Evolutionary conservation across 2,329 filamentous ascomycete species (phyloP).

Genomic region (Pseudogymnoascus verrucosus): DNA sequence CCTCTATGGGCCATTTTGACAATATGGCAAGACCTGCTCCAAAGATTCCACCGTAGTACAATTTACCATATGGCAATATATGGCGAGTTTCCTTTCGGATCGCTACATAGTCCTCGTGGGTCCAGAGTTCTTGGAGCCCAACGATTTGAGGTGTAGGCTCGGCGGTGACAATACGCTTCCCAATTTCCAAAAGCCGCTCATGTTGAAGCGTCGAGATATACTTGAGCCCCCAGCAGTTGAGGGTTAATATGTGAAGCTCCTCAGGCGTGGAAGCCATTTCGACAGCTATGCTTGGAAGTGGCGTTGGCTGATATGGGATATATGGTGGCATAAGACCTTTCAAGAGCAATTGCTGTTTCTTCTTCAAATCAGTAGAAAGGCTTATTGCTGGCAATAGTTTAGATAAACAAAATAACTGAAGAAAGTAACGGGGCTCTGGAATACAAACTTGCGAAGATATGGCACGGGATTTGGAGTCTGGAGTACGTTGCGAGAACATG

Average conservation of each 20-base stretch:
- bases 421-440: background rate
- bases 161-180: slow-evolving; percentile 62
- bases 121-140: slow-evolving; percentile 93
- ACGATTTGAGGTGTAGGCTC: slow-evolving; percentile 72
- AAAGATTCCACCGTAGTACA: slow-evolving; percentile 84
- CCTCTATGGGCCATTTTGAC: slow-evolving; percentile 85
- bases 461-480: background rate
- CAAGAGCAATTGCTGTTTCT: background rate
- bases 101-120: slow-evolving; percentile 70
- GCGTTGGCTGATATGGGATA: background rate
- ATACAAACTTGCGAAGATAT: background rate
- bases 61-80: slow-evolving; percentile 83
- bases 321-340: background rate
- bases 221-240: slow-evolving; percentile 97
- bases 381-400: background rate
- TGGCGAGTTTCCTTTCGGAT: slow-evolving; percentile 66
- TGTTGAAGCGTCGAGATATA: slow-evolving; percentile 71
- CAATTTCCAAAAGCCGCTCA: slow-evolving; percentile 76
- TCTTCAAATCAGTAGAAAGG: background rate
- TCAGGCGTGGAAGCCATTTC: slow-evolving; percentile 33
- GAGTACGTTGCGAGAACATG: slow-evolving; percentile 3
- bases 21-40: slow-evolving; percentile 84
- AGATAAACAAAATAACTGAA: background rate
- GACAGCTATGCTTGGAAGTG: background rate
- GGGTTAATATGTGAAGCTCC: slow-evolving; percentile 70